phyloP scores from a whole-genome alignment of 257 asterid genomes.

The Solanum peruvianum region DNA sequence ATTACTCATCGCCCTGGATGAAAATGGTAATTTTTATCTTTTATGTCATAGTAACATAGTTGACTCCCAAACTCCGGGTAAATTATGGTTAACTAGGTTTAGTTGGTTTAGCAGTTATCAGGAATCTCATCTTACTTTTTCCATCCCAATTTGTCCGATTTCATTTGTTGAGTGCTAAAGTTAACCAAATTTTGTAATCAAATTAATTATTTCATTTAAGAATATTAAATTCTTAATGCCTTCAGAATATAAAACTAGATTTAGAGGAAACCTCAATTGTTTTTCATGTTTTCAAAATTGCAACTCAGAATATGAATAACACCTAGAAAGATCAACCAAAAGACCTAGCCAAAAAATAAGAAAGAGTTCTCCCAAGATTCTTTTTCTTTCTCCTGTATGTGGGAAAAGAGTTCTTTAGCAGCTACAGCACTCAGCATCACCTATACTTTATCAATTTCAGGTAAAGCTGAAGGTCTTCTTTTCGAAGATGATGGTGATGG shows the following conservation, averaged over 20 bases:
- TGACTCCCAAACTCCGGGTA: neutral
- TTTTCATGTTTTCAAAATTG: neutral
- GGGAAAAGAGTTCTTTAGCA: neutral
- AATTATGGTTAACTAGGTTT: neutral
- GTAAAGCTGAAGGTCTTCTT: constrained; percentile 80
- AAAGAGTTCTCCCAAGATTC: neutral
- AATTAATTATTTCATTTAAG: neutral
- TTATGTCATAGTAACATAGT: neutral
- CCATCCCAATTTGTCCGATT: neutral
- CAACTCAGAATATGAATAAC: neutral
- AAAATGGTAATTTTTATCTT: constrained; percentile 38
- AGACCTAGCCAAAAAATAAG: neutral
- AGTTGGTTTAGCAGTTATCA: neutral
- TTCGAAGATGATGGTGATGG: constrained; percentile 96
- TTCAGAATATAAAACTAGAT: neutral
- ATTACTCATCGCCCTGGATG: constrained; percentile 78
- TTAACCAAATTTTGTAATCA: neutral
- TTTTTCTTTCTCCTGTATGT: neutral
- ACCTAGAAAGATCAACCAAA: neutral
- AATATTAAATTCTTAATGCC: neutral
- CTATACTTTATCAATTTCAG: constrained; percentile 21
- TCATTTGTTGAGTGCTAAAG: neutral
- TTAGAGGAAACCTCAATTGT: neutral
- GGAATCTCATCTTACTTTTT: neutral
- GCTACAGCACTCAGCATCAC: neutral